Conservation (phyloP, 345 rosid genomes). For the Gossypium bickii region DNA sequence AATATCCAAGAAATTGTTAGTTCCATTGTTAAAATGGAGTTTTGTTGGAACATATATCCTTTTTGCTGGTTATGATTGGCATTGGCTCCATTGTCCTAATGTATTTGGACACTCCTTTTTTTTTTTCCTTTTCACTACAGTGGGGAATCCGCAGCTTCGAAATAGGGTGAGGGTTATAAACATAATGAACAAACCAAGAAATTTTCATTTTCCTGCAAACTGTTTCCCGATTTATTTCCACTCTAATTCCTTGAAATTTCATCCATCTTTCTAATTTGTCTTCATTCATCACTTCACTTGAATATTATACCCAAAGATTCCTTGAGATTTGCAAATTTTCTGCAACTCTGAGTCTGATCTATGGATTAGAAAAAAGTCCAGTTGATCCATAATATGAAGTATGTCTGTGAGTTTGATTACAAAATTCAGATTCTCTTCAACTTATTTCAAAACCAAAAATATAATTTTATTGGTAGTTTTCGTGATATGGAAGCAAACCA, state of each 20-base stretch:
- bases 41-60: constrained; percentile 22
- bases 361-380: too few relatives aligned
- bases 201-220: too few relatives aligned
- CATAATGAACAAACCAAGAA: too few relatives aligned
- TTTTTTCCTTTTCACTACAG: too few relatives aligned
- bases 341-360: neutral
- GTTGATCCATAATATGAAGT: constrained; percentile 23
- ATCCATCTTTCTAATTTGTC: neutral
- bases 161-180: too few relatives aligned
- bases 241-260: too few relatives aligned
- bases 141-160: too few relatives aligned
- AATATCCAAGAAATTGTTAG: neutral
- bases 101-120: constrained; percentile 29
- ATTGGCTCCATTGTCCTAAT: constrained; percentile 48
- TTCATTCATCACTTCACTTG: neutral
- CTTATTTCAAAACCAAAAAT: constrained; percentile 10
- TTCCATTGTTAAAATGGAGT: neutral
- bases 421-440: constrained; percentile 17
- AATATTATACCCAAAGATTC: neutral
- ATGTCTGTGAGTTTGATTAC: constrained; percentile 49
- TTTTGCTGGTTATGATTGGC: constrained; percentile 53
- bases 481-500: constrained; percentile 20
- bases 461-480: neutral
- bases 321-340: neutral
- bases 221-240: too few relatives aligned